Percentiles rank a stretch among this genome's conserved stretches.
phyloP scores from a whole-genome alignment of 2,329 filamentous ascomycete species.

The Neoascochyta sp. region DNA sequence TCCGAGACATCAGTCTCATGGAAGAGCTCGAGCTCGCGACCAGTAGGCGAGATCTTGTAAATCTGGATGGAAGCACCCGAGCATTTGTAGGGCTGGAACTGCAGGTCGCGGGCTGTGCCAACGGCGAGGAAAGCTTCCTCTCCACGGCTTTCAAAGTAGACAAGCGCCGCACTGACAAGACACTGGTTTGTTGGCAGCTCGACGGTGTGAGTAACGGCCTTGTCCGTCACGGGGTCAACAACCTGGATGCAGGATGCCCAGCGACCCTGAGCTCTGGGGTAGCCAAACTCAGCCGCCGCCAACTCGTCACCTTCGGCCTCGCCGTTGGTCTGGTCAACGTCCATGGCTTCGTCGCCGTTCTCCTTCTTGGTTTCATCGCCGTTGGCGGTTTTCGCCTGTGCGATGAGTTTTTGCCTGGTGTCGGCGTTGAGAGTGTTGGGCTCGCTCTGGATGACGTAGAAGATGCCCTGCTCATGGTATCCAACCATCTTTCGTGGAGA shows the following conservation, averaged over 20 bases:
- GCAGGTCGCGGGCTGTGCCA: conserved; percentile 88
- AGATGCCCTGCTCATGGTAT: conserved; percentile 82
- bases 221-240: conserved; percentile 71
- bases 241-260: conserved; percentile 97
- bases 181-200: conserved; percentile 88
- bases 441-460: conserved; percentile 92
- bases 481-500: conserved; percentile 85
- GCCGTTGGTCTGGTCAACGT: conserved; percentile 15
- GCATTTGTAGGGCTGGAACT: conserved; percentile 67
- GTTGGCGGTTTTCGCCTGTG: conserved; percentile 54
- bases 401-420: conserved; percentile 70
- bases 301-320: conserved; percentile 50
- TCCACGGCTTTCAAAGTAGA: conserved; percentile 76
- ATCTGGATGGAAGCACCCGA: conserved; percentile 84
- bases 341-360: conserved; percentile 33
- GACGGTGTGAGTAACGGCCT: conserved; percentile 70
- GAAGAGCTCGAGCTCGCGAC: conserved; percentile 86
- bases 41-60: conserved; percentile 83
- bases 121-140: conserved; percentile 91
- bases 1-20: conserved; percentile 93
- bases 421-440: conserved; percentile 83
- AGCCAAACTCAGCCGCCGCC: conserved; percentile 80
- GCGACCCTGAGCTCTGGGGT: conserved; percentile 75
- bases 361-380: conserved; percentile 31
- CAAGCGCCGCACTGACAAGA: conserved; percentile 78